Evolutionary conservation across 1,284 basidiomycete genomes (phyloP), one percentile per base, ranked within the genome.

Genomic region (Paramarasmius palmivorus): DNA sequence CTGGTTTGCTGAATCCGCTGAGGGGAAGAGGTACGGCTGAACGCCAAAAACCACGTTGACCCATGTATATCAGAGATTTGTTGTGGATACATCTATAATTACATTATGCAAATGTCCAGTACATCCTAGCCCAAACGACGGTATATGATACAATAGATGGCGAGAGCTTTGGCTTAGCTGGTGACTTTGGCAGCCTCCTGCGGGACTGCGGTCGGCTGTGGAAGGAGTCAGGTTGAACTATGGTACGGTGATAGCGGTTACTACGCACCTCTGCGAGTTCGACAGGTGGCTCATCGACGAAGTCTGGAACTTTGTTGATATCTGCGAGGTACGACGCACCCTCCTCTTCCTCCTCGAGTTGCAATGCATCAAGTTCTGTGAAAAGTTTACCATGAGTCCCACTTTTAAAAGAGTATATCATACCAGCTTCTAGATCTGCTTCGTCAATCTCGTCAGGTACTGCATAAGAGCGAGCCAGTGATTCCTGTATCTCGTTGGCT

Each of bases 361-460:
- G 86, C 29, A 97, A 75, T 1, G 94, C 94, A 59, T 96, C 94
- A 17, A 97, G 78, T 73, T 97, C 94, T 95, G 64, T 25, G 26
- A 46, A 29, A 40, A 25, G 20, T 29, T 47, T 36, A 35, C 26
- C 15, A n/a, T n/a, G 22, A 17, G 15, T 29, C 23, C 23, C 37
- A 34, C 26, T 39, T 32, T 25, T 32, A 25, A 38, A 45, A 55
- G 45, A 22, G 51, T 68, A 60, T 32, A 32, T 6, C 84, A 45
- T 64, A 90, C 96, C 96, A 49, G 97, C 97, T 79, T 98, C 90
- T 4, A 99, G 79, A 69, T 99, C 97, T 12, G 90, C 93, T 70
- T 99, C 96, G 74, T 99, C 97, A 42, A 99, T 79, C 69, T 99
- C 97, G 62, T 99, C 97, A 14, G 96, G 96, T 0, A 99, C 93